These are phyloP conservation scores for Trichoderma cornu-damae DNA, from an alignment of 2,329 filamentous ascomycete genomes.

Conservation along the genomic window DNA sequence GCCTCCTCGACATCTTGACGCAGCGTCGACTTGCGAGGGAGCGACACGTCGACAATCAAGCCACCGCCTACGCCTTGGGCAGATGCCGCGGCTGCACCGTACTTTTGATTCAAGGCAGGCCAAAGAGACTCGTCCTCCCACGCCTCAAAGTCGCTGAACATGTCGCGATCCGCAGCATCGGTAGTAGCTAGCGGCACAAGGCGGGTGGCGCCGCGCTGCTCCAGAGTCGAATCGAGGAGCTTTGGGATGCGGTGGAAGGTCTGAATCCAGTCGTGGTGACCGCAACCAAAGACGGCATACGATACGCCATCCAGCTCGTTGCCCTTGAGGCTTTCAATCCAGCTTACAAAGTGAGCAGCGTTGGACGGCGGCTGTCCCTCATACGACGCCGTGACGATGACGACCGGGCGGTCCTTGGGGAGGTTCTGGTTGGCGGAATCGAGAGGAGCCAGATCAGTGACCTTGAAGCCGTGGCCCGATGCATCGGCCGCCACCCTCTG, in stretches of 20 bases:
- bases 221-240: slow-evolving; percentile 52
- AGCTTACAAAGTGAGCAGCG: slow-evolving; percentile 61
- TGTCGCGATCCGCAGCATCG: slow-evolving; percentile 58
- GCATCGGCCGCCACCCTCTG: slow-evolving; percentile 58
- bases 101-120: slow-evolving; percentile 45
- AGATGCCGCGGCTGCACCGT: slow-evolving; percentile 32
- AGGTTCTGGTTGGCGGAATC: slow-evolving; percentile 58
- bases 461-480: slow-evolving; percentile 52
- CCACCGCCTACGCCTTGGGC: slow-evolving; percentile 21
- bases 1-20: slow-evolving; percentile 61
- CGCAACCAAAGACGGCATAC: slow-evolving; percentile 68
- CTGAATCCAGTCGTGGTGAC: slow-evolving; percentile 50
- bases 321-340: slow-evolving; percentile 53
- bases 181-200: slow-evolving; percentile 47
- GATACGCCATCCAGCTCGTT: slow-evolving; percentile 51
- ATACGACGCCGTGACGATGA: slow-evolving; percentile 67
- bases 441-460: slow-evolving; percentile 49
- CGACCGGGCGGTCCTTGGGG: slow-evolving; percentile 54
- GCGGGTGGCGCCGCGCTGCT: slow-evolving; percentile 31
- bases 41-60: slow-evolving; percentile 46
- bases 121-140: slow-evolving; percentile 58
- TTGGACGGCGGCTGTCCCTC: slow-evolving; percentile 72
- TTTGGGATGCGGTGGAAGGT: slow-evolving; percentile 66
- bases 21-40: slow-evolving; percentile 51
- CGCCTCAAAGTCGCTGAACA: slow-evolving; percentile 61